These are phyloP conservation scores for Chlorophyllum brunneum DNA, from an alignment of 768 basidiomycete genomes.

Conservation along the genomic window DNA sequence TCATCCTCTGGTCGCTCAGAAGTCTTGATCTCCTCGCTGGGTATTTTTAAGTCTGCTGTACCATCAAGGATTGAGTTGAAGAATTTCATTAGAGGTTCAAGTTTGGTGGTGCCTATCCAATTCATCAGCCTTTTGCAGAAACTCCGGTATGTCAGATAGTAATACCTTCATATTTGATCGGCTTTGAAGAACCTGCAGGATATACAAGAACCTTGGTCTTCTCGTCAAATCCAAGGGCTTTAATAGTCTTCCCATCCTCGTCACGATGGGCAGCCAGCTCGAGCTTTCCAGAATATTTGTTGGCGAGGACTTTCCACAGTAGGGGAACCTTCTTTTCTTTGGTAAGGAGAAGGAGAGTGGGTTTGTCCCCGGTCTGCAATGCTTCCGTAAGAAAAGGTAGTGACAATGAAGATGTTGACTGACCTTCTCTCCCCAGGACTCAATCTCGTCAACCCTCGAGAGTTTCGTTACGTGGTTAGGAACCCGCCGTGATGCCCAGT, in stretches of 20 bases:
- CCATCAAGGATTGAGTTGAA: slow-evolving; percentile 71
- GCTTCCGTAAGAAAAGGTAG: not conserved
- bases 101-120: slow-evolving; percentile 60
- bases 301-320: slow-evolving; percentile 76
- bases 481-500: slow-evolving; percentile 71
- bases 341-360: slow-evolving; percentile 65
- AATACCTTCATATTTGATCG: slow-evolving; percentile 66
- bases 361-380: slow-evolving; percentile 32
- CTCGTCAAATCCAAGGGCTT: slow-evolving; percentile 44
- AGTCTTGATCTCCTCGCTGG: not conserved
- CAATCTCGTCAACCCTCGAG: slow-evolving; percentile 50
- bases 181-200: slow-evolving; percentile 50
- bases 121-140: slow-evolving; percentile 49
- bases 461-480: slow-evolving; percentile 68
- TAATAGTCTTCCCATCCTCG: slow-evolving; percentile 56
- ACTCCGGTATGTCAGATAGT: not conserved
- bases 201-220: slow-evolving; percentile 71
- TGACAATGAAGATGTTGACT: slow-evolving; percentile 16
- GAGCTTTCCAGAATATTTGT: slow-evolving; percentile 63
- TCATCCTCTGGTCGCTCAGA: slow-evolving; percentile 14
- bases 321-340: slow-evolving; percentile 75
- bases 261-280: slow-evolving; percentile 64
- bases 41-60: slow-evolving; percentile 44
- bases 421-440: slow-evolving; percentile 69
- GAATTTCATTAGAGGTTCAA: slow-evolving; percentile 70